Conservation (phyloP, 139 green algal species). For the Volvox africanus region DNA sequence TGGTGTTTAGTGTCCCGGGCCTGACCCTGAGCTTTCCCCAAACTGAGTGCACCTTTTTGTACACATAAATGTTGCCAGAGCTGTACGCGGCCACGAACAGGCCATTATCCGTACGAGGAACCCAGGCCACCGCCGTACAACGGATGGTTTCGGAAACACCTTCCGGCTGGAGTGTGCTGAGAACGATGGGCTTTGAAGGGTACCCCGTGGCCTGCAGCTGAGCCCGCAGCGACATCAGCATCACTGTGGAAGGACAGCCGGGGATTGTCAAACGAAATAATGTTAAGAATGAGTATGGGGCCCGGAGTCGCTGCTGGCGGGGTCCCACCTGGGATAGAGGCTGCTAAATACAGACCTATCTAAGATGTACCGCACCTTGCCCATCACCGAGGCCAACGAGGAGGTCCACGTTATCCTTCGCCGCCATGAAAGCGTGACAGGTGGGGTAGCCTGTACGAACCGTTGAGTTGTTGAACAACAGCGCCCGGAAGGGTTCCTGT, state of each 20-base stretch:
- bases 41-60: conserved; percentile 69
- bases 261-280: background rate
- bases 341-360: too few relatives aligned
- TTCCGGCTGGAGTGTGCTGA: conserved; percentile 64
- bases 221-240: conserved; percentile 70
- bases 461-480: conserved; percentile 59
- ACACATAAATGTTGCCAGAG: conserved; percentile 77
- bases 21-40: background rate
- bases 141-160: conserved; percentile 43
- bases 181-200: conserved; percentile 52
- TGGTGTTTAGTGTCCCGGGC: too few relatives aligned
- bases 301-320: background rate
- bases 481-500: conserved; percentile 55
- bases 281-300: background rate
- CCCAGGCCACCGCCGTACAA: conserved; percentile 71
- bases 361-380: conserved; percentile 60
- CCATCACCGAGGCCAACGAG: conserved; percentile 79
- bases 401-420: conserved; percentile 74
- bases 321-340: background rate
- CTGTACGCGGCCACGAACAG: conserved; percentile 72
- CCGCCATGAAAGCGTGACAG: conserved; percentile 65
- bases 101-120: conserved; percentile 56
- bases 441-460: conserved; percentile 55
- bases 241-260: conserved; percentile 65
- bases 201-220: conserved; percentile 61